A percentile compares a stretch with the other conserved stretches of the same genome.
Conservation (phyloP, 2,329 filamentous ascomycete genomes). For the Trichoderma sp. region DNA sequence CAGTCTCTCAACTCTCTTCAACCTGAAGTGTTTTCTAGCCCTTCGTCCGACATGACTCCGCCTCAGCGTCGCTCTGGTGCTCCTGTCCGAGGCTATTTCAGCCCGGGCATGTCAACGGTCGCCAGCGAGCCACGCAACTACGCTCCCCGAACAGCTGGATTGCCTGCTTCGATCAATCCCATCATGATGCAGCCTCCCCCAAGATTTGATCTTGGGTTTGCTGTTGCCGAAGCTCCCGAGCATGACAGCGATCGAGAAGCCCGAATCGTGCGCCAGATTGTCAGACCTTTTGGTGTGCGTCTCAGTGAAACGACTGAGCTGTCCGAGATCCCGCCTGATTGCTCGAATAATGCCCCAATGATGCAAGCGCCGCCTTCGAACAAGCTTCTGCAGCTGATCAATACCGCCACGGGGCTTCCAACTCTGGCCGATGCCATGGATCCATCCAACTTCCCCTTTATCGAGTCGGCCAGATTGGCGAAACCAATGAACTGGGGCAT, state of each 20-base stretch:
- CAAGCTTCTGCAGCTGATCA: slow-evolving; percentile 38
- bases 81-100: slow-evolving; percentile 4
- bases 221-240: background rate
- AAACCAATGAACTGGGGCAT: slow-evolving; percentile 40
- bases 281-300: background rate
- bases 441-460: slow-evolving; percentile 45
- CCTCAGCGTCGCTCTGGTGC: background rate
- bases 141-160: slow-evolving; percentile 35
- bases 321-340: background rate
- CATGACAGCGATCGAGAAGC: background rate
- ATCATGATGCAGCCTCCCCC: slow-evolving; percentile 35
- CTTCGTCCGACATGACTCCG: background rate
- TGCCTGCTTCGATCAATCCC: slow-evolving; percentile 20
- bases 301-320: background rate
- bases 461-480: slow-evolving; percentile 37
- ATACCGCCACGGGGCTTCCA: slow-evolving; percentile 35
- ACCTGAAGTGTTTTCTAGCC: background rate
- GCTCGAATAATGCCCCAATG: background rate
- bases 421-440: slow-evolving; percentile 36
- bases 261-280: slow-evolving; percentile 3
- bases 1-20: slow-evolving; percentile 19
- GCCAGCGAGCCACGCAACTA: slow-evolving; percentile 42
- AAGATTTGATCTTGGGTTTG: slow-evolving; percentile 33
- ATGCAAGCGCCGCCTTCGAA: slow-evolving; percentile 32
- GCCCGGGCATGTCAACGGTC: slow-evolving; percentile 17